These are phyloP conservation scores for Solidago caesia DNA, from an alignment of 129 eudicot genomes.

Conservation along the genomic window DNA sequence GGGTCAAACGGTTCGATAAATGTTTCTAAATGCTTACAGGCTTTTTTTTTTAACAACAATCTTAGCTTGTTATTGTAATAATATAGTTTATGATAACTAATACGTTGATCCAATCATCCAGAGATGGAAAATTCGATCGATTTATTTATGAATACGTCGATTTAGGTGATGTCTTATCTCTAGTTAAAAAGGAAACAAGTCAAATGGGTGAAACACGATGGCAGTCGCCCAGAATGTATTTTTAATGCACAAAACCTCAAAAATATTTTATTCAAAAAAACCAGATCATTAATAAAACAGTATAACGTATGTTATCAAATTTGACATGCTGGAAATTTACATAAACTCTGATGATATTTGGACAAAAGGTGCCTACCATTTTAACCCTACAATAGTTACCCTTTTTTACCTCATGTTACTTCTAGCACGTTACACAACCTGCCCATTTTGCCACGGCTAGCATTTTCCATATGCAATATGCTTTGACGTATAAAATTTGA, in stretches of 20 bases:
- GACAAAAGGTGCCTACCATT: background rate
- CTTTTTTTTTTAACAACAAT: background rate
- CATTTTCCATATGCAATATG: conserved; percentile 10
- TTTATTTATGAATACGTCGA: background rate
- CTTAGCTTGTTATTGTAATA: background rate
- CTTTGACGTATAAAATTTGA: conserved; percentile 5
- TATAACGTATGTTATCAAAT: background rate
- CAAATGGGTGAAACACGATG: background rate
- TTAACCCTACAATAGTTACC: background rate
- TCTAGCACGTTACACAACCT: background rate
- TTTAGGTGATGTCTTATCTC: background rate
- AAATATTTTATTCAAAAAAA: background rate
- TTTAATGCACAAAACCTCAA: background rate
- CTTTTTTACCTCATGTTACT: background rate
- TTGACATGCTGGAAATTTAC: background rate
- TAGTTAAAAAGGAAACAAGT: background rate
- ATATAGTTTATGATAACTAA: too few species aligned
- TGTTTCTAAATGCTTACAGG: background rate
- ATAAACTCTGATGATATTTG: background rate
- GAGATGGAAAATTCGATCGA: background rate
- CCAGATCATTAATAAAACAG: background rate
- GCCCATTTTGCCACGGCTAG: background rate
- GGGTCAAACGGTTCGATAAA: background rate
- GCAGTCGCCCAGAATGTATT: background rate
- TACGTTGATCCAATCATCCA: background rate